These are phyloP conservation scores for Aurifilum marmelostoma DNA, from an alignment of 2,329 filamentous ascomycete genomes.

Conservation along the genomic window DNA sequence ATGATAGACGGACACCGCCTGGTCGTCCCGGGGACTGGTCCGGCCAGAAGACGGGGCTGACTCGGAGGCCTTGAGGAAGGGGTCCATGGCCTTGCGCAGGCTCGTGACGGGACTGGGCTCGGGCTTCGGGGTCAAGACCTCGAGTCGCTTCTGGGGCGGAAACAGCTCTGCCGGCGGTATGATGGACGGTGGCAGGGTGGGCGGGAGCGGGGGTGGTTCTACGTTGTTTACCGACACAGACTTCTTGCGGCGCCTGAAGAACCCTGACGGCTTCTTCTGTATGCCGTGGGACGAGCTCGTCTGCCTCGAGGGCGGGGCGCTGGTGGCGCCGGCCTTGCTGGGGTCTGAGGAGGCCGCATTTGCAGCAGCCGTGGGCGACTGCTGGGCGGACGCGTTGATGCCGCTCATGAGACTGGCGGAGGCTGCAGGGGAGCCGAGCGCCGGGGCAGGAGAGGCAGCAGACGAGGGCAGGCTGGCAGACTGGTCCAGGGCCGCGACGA, in stretches of 20 bases:
- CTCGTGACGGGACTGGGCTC: constrained; percentile 74
- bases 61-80: constrained; percentile 62
- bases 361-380: constrained; percentile 24
- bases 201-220: constrained; percentile 48
- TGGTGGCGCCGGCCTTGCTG: constrained; percentile 33
- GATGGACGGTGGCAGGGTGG: constrained; percentile 57
- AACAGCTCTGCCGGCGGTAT: constrained; percentile 40
- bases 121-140: constrained; percentile 38
- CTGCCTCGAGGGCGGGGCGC: constrained; percentile 54
- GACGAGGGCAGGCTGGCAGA: constrained; percentile 13
- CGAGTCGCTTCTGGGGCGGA: constrained; percentile 36
- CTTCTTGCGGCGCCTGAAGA: constrained; percentile 93
- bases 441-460: constrained; percentile 9
- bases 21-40: constrained; percentile 30
- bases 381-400: constrained; percentile 32
- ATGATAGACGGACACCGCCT: constrained; percentile 29
- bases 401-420: constrained; percentile 15
- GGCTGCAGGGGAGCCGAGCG: constrained; percentile 19
- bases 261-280: constrained; percentile 91
- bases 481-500: constrained; percentile 23
- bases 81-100: constrained; percentile 83
- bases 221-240: constrained; percentile 66
- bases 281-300: constrained; percentile 54
- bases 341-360: constrained; percentile 48
- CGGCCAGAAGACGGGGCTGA: constrained; percentile 22